phyloP scores from a whole-genome alignment of 1,139 yeast genomes.

The Geotrichum macrosporum region DNA sequence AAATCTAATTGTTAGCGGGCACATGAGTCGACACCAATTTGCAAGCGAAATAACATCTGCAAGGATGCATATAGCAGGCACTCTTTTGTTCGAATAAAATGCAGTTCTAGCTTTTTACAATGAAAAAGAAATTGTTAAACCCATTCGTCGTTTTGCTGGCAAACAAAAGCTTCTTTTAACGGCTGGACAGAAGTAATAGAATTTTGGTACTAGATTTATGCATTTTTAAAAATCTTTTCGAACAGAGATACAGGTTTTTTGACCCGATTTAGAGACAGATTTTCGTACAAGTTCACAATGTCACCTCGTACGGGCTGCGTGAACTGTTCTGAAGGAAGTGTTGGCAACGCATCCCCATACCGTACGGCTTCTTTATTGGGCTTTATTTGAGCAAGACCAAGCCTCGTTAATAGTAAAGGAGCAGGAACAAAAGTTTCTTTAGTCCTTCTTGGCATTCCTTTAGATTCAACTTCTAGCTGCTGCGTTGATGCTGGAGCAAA shows the following conservation, averaged over 20 bases:
- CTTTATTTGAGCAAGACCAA: conserved; percentile 8
- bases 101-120: conserved; percentile 39
- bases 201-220: no score
- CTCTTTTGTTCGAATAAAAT: conserved; percentile 32
- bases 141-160: conserved; percentile 33
- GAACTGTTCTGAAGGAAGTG: not conserved
- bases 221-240: conserved; percentile 3
- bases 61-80: conserved; percentile 24
- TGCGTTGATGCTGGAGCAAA: conserved; percentile 7
- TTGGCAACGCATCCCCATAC: not conserved
- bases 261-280: not conserved
- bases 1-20: conserved; percentile 26
- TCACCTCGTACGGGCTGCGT: not conserved
- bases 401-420: conserved; percentile 3
- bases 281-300: conserved; percentile 5
- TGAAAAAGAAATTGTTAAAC: conserved; percentile 37
- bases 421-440: conserved; percentile 5
- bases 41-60: conserved; percentile 31
- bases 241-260: not conserved
- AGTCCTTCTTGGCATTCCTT: not conserved
- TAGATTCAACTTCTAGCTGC: not conserved
- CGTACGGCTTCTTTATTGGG: not conserved
- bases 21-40: conserved; percentile 35
- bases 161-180: conserved; percentile 36
- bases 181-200: conserved; percentile 30